Conservation (phyloP, 176 grass and related monocot species). For the Oryza officinalis region DNA sequence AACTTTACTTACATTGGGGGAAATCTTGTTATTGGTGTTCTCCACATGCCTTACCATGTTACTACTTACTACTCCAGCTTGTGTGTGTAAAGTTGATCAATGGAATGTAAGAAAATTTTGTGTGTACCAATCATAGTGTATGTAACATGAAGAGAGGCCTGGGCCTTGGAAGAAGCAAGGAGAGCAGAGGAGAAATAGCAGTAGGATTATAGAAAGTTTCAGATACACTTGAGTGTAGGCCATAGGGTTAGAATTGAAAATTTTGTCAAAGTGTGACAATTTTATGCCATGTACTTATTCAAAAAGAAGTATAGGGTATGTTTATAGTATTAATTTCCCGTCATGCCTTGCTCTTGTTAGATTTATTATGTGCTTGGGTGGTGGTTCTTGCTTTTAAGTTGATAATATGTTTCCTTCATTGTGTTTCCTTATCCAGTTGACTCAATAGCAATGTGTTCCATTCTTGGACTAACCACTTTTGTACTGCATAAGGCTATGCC, state of each 20-base stretch:
- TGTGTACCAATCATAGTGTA: neutral
- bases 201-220: neutral
- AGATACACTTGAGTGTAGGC: neutral
- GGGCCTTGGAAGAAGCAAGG: neutral
- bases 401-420: neutral
- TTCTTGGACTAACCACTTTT: conserved; percentile 1
- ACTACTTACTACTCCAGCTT: neutral
- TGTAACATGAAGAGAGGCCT: neutral
- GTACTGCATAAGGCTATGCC: neutral
- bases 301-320: neutral
- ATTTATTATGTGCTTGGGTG: neutral
- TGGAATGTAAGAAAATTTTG: neutral
- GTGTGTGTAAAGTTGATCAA: neutral
- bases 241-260: neutral
- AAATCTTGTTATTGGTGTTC: neutral
- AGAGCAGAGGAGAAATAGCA: neutral
- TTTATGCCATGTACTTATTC: neutral
- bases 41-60: neutral
- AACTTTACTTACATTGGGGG: neutral
- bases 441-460: neutral
- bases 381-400: neutral
- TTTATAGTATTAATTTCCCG: neutral
- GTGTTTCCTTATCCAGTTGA: neutral
- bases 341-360: neutral
- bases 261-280: neutral